These are phyloP conservation scores for Dothideomycetes sp. DNA, from an alignment of 2,329 filamentous ascomycete species.

Conservation along the genomic window DNA sequence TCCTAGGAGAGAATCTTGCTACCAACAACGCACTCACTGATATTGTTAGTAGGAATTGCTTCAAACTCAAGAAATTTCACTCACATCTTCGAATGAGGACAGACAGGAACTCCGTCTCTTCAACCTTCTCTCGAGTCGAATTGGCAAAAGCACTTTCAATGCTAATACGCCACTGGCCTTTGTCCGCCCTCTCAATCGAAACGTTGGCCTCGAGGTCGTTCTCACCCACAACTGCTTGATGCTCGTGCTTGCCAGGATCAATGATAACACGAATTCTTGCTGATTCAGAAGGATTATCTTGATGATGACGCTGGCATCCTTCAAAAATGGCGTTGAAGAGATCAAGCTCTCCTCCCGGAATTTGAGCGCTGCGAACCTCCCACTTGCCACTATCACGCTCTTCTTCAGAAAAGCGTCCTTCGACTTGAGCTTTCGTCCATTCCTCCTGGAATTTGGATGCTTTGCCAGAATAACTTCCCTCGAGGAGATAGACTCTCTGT, in stretches of 20 bases:
- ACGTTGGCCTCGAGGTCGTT: slow-evolving; percentile 61
- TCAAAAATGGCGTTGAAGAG: slow-evolving; percentile 62
- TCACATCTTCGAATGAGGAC: slow-evolving; percentile 65
- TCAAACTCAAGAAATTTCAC: slow-evolving; percentile 23
- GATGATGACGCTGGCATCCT: slow-evolving; percentile 52
- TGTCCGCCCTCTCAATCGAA: slow-evolving; percentile 48
- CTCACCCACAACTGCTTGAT: slow-evolving; percentile 32
- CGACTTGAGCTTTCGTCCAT: slow-evolving; percentile 73
- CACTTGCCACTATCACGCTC: slow-evolving; percentile 74
- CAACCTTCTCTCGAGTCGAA: slow-evolving; percentile 65
- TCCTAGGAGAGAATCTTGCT: slow-evolving; percentile 58
- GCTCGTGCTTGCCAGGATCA: slow-evolving; percentile 40
- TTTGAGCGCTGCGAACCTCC: slow-evolving; percentile 63
- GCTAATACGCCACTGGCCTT: slow-evolving; percentile 48
- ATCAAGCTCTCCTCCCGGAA: slow-evolving; percentile 47
- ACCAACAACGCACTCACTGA: slow-evolving; percentile 64
- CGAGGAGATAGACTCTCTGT: slow-evolving; percentile 50
- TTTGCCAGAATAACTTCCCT: slow-evolving; percentile 68
- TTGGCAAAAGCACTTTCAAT: slow-evolving; percentile 59
- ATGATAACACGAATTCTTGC: slow-evolving; percentile 65
- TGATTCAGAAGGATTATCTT: slow-evolving; percentile 57
- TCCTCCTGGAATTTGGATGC: slow-evolving; percentile 74
- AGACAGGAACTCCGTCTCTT: slow-evolving; percentile 61
- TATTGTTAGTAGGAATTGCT: slow-evolving; percentile 26
- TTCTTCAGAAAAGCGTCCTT: slow-evolving; percentile 72